Evolutionary conservation across 805 yeast species (phyloP).

Genomic region (Pichia membranifaciens): DNA sequence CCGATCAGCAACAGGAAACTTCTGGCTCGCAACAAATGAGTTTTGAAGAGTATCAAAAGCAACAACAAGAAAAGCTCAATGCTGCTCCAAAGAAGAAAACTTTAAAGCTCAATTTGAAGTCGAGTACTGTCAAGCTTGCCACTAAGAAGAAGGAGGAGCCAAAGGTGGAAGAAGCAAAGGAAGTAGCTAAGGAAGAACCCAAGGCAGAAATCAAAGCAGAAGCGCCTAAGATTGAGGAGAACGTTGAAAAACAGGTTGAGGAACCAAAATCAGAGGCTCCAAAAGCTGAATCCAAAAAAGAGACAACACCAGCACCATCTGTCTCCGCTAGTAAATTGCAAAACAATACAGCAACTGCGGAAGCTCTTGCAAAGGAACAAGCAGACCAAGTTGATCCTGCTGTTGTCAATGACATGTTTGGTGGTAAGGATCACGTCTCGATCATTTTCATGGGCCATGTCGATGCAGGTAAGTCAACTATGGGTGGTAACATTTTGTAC

Average conservation of each 20-base stretch:
- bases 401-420: constrained; percentile 86
- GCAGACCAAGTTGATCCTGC: constrained; percentile 83
- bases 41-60: constrained; percentile 76
- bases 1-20: constrained; percentile 15
- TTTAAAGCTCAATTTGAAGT: constrained; percentile 59
- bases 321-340: constrained; percentile 14
- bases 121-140: constrained; percentile 41
- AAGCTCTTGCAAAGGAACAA: constrained; percentile 49
- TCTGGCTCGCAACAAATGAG: constrained; percentile 52
- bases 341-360: constrained; percentile 11
- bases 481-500: constrained; percentile 95
- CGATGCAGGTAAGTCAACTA: constrained; percentile 98
- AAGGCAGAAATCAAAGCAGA: constrained; percentile 25
- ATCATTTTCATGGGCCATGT: constrained; percentile 99
- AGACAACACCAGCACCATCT: constrained; percentile 23
- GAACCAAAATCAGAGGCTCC: constrained; percentile 14
- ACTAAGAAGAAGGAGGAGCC: constrained; percentile 39
- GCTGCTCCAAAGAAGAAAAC: constrained; percentile 56
- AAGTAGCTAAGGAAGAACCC: constrained; percentile 21
- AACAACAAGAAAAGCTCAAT: constrained; percentile 41
- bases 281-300: constrained; percentile 27
- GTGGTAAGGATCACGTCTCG: constrained; percentile 95
- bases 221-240: constrained; percentile 27
- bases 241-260: constrained; percentile 19
- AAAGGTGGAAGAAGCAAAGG: constrained; percentile 24